A percentile compares a stretch with the other conserved stretches of the same genome.
Conservation (phyloP, 768 basidiomycete species). For the Harrya chromipes region DNA sequence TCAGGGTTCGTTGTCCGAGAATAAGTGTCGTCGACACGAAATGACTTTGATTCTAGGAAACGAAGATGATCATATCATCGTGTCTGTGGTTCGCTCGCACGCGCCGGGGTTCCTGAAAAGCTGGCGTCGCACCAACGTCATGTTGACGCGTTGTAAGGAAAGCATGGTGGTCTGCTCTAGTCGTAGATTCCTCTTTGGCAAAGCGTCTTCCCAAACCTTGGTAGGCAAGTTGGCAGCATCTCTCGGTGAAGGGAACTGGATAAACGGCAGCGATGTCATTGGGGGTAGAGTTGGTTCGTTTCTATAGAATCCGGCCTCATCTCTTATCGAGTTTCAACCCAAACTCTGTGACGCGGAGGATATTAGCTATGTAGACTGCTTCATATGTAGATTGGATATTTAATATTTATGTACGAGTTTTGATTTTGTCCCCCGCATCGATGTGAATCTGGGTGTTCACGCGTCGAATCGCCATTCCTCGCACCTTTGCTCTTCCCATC, state of each 20-base stretch:
- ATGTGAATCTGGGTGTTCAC: background rate
- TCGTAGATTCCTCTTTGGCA: constrained; percentile 24
- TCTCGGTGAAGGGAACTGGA: constrained; percentile 14
- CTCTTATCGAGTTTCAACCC: too few species aligned
- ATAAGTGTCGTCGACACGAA: background rate
- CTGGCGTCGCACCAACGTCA: constrained; percentile 72
- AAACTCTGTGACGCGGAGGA: too few species aligned
- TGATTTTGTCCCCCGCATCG: background rate
- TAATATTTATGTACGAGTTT: too few species aligned
- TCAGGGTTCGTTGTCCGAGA: constrained; percentile 52
- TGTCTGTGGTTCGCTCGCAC: constrained; percentile 63
- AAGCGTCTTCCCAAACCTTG: constrained; percentile 19
- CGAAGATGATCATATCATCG: constrained; percentile 71
- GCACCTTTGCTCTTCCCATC: background rate
- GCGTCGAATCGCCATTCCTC: background rate
- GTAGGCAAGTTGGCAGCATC: constrained; percentile 24
- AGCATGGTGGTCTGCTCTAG: constrained; percentile 73
- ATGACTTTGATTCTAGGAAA: constrained; percentile 51
- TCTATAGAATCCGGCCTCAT: too few species aligned
- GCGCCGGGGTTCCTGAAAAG: constrained; percentile 63
- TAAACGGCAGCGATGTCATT: constrained; percentile 8
- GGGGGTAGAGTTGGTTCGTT: background rate
- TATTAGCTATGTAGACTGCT: too few species aligned
- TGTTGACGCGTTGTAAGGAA: constrained; percentile 73
- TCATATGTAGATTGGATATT: too few species aligned